Conservation (phyloP, 2,329 filamentous ascomycete genomes). For the Apiospora pterosperma region DNA sequence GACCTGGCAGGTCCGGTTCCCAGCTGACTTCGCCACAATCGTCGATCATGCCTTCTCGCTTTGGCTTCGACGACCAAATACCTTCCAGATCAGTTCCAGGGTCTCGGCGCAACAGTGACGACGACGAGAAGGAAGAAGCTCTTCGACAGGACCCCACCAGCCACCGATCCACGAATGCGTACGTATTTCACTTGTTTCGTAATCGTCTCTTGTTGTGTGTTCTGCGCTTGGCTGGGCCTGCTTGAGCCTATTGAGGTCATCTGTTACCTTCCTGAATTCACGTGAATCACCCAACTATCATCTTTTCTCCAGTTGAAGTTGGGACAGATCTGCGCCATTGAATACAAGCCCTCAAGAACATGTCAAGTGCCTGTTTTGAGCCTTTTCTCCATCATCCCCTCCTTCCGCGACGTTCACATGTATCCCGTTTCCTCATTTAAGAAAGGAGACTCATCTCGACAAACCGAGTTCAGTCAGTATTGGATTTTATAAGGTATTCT, state of each 20-base stretch:
- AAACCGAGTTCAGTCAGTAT: background rate
- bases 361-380: slow-evolving; percentile 3
- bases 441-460: background rate
- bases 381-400: background rate
- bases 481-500: background rate
- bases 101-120: slow-evolving; percentile 86
- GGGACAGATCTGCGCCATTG: background rate
- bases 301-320: background rate
- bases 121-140: slow-evolving; percentile 79
- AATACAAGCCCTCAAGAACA: background rate
- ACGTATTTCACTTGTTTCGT: slow-evolving; percentile 44
- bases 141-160: slow-evolving; percentile 67
- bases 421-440: background rate
- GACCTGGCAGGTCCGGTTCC: slow-evolving; percentile 73
- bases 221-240: background rate
- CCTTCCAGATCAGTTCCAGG: slow-evolving; percentile 83
- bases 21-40: slow-evolving; percentile 76
- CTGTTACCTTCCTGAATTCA: background rate
- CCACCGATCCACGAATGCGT: slow-evolving; percentile 74
- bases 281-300: background rate
- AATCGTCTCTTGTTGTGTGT: background rate
- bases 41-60: slow-evolving; percentile 36
- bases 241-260: background rate
- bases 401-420: background rate
- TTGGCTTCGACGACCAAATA: slow-evolving; percentile 60